Evolutionary conservation across 306 rosid species (phyloP).

Genomic region (Fragaria ananassa): DNA sequence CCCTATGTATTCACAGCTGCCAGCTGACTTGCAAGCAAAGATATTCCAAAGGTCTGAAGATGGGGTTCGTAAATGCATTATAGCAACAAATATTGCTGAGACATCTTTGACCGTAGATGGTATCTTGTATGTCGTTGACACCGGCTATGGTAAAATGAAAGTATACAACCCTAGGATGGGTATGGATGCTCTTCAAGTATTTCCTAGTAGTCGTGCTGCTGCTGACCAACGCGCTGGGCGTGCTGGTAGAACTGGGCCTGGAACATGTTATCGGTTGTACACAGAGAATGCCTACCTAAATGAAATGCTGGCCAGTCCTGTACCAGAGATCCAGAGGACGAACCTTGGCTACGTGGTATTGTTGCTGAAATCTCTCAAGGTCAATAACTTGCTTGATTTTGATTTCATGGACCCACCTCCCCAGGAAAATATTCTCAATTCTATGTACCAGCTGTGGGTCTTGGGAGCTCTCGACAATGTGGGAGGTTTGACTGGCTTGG

Average conservation of each 20-base stretch:
- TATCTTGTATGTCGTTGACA: constrained; percentile 84
- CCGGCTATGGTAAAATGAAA: constrained; percentile 95
- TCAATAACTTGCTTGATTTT: constrained; percentile 84
- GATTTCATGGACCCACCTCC: constrained; percentile 99
- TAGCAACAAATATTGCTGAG: constrained; percentile 95
- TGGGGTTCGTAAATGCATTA: constrained; percentile 89
- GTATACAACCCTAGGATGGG: constrained; percentile 96
- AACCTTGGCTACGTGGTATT: constrained; percentile 88
- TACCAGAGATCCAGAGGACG: constrained; percentile 95
- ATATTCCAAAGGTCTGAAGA: constrained; percentile 91
- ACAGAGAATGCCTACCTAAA: constrained; percentile 82
- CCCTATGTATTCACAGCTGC: constrained; percentile 94
- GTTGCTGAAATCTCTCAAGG: constrained; percentile 88
- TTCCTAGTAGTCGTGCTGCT: constrained; percentile 94
- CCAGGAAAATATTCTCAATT: constrained; percentile 87
- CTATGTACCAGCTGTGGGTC: constrained; percentile 97
- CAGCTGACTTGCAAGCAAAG: constrained; percentile 94
- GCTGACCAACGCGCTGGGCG: constrained; percentile 97
- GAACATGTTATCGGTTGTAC: constrained; percentile 81
- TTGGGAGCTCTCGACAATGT: constrained; percentile 93
- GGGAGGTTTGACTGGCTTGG: constrained; percentile 73
- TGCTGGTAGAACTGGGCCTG: constrained; percentile 99
- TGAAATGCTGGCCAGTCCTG: constrained; percentile 81
- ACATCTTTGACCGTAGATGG: constrained; percentile 96
- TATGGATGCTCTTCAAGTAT: constrained; percentile 97